Base-by-base conservation (phyloP, 2,329 filamentous ascomycete genomes). In the Pseudopithomyces maydicus region DNA sequence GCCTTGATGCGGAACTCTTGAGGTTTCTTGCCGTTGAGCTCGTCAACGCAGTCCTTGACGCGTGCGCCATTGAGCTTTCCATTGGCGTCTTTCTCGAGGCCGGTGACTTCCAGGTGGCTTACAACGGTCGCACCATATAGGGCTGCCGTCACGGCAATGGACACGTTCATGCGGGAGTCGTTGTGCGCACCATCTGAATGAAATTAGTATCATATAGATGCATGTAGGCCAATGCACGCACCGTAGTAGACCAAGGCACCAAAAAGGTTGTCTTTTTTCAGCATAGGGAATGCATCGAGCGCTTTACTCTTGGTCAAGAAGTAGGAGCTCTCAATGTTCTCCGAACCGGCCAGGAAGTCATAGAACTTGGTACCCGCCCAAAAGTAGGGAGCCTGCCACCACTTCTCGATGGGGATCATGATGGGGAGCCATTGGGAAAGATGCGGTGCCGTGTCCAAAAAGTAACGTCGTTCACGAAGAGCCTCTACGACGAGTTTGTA, bases 131-230 rank as follows among this genome's bases (percentile, higher is more conserved):
- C 86, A 32, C 91, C 91, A 72, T 95, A 96, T 42, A 96, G 80
- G n/a, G 91, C 90, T 54, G 91, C 91, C 17, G 92, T 96, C 86
- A 94, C 91, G 19, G 90, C 91, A 55, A 96, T 82, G 8, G 90
- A 93, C 26, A 95, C 89, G 72, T 96, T 96, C 91, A 96, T 96
- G 48, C 92, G 86, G 19, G 91, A 95, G 76, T 96, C 92, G 71
- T 96, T 96, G 78, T 96, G 92, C 29, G 90, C 91, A 66, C 92
- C 92, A 78, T 96, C 91, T 84, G 55, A 22, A 29, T 29, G 33
- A 6, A 22, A 54, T 78, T 61, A 78, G 70, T 52, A 45, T 29
- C 33, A 32, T 11, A n/a, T 12, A 29, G 39, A 20, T 10, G n/a
- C 15, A 35, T n/a, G 19, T 46, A 20, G 10, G 2, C 32, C 20